A percentile compares a stretch with the other conserved stretches of the same genome.
Evolutionary conservation across 139 green algal species (phyloP).

Genomic region (Astrephomene gubernaculifera): DNA sequence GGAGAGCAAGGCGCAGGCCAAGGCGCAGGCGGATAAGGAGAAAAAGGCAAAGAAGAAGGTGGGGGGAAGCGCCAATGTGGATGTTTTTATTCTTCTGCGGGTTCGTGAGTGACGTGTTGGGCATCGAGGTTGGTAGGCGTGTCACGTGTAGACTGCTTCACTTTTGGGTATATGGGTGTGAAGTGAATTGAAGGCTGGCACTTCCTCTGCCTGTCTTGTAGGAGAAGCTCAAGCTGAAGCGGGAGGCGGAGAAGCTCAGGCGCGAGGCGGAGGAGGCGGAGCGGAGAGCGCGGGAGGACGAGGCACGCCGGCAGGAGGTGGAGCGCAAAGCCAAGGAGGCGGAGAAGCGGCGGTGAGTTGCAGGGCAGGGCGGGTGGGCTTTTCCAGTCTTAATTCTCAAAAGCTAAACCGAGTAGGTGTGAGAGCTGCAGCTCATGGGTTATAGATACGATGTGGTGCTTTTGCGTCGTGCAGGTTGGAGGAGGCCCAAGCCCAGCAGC

Average conservation of each 20-base stretch:
- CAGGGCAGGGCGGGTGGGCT: background rate
- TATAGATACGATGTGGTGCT: too few relatives aligned
- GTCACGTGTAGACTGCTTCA: too few relatives aligned
- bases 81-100: too few relatives aligned
- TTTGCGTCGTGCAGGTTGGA: slow-evolving; percentile 39
- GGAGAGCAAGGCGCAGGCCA: slow-evolving; percentile 66
- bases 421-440: too few relatives aligned
- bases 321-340: slow-evolving; percentile 63
- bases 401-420: too few relatives aligned
- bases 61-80: background rate
- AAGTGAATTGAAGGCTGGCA: background rate
- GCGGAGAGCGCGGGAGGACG: slow-evolving; percentile 55
- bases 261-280: slow-evolving; percentile 68
- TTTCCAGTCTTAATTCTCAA: background rate
- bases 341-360: slow-evolving; percentile 40
- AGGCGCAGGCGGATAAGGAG: slow-evolving; percentile 76
- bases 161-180: too few relatives aligned
- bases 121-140: too few relatives aligned
- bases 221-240: slow-evolving; percentile 79
- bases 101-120: too few relatives aligned
- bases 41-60: slow-evolving; percentile 86
- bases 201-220: slow-evolving; percentile 28
- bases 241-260: slow-evolving; percentile 78
- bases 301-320: slow-evolving; percentile 50
- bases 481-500: slow-evolving; percentile 8